Percentiles rank a stretch among this genome's conserved stretches.
Conservation (phyloP, 495 filamentous ascomycete genomes). For the Aspergillus nanangensis region DNA sequence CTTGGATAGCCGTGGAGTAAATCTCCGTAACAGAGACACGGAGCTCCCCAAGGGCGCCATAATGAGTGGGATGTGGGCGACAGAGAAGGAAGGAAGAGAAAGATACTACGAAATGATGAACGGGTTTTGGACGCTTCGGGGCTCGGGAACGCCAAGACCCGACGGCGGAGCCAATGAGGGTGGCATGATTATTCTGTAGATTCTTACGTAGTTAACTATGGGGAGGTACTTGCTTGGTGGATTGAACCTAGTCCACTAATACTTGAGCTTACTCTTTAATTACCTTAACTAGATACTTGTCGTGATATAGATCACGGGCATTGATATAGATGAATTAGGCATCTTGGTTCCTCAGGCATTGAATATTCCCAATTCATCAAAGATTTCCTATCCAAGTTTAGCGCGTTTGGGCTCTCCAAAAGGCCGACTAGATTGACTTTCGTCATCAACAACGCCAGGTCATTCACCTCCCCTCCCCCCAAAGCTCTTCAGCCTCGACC, state of each 20-base stretch:
- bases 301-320: too few relatives aligned
- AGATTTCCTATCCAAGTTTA: too few relatives aligned
- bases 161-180: conserved; percentile 9
- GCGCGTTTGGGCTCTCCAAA: too few relatives aligned
- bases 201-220: background rate
- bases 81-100: background rate
- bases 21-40: conserved; percentile 26
- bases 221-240: too few relatives aligned
- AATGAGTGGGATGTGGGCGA: conserved; percentile 9
- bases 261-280: too few relatives aligned
- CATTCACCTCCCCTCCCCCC: background rate
- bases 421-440: too few relatives aligned
- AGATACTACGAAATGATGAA: too few relatives aligned
- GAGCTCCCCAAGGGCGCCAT: conserved; percentile 36
- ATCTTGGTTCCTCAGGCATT: too few relatives aligned
- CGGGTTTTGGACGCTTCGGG: background rate
- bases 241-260: too few relatives aligned
- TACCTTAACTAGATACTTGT: too few relatives aligned
- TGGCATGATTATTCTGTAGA: conserved; percentile 15
- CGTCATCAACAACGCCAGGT: background rate
- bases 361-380: too few relatives aligned
- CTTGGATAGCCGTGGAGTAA: conserved; percentile 47
- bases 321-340: too few relatives aligned
- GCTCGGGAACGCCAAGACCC: conserved; percentile 9
- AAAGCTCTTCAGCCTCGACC: background rate